Evolutionary conservation across 2,329 filamentous ascomycete genomes (phyloP).

Genomic region (Colletotrichum scovillei): DNA sequence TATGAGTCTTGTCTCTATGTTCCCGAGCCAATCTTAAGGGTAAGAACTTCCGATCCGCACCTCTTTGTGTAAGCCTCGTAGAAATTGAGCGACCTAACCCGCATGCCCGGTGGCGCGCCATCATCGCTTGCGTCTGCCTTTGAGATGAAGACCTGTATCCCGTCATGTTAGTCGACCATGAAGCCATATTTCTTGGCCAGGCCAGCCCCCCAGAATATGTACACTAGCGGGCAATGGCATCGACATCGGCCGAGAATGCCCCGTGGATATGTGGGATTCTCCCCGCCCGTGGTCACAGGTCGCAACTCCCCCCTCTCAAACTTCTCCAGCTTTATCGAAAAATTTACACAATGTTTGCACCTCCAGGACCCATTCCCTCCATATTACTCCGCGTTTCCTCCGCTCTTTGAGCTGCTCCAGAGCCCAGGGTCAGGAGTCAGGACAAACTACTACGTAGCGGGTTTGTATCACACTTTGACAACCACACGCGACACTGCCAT

Average conservation of each 20-base stretch:
- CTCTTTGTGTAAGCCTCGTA: too few relatives aligned
- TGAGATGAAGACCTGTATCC: too few relatives aligned
- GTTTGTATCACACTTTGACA: too few relatives aligned
- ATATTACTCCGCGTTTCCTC: conserved; percentile 23
- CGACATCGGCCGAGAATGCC: conserved; percentile 1
- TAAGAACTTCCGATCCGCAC: too few relatives aligned
- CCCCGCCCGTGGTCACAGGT: background rate
- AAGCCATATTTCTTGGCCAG: background rate
- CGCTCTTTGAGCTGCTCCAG: background rate
- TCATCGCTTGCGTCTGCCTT: too few relatives aligned
- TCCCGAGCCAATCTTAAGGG: background rate
- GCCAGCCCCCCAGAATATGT: background rate
- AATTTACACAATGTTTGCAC: background rate
- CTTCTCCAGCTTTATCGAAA: background rate
- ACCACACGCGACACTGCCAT: too few relatives aligned
- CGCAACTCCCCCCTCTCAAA: background rate
- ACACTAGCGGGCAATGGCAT: background rate
- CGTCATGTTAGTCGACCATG: background rate
- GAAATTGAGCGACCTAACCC: too few relatives aligned
- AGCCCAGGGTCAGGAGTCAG: too few relatives aligned
- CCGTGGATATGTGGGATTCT: background rate
- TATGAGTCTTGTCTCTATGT: background rate
- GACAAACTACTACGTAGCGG: too few relatives aligned
- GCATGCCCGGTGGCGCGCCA: too few relatives aligned
- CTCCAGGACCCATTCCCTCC: background rate